Percentiles rank a stretch among this genome's conserved stretches.
phyloP scores from a whole-genome alignment of 768 basidiomycete genomes.

The Melanogaster broomeanus region DNA sequence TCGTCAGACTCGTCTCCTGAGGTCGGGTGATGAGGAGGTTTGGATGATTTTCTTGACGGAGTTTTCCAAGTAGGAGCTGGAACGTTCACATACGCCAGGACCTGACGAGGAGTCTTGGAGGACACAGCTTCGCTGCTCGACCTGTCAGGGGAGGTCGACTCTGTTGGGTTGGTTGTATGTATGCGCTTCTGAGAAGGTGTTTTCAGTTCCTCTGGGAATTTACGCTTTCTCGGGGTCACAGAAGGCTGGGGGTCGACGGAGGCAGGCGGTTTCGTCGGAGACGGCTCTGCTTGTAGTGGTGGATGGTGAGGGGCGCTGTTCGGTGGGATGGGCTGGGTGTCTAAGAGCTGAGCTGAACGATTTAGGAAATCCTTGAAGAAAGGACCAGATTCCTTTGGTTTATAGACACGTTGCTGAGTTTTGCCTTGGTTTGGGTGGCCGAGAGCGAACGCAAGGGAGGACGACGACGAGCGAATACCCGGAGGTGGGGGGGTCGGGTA shows the following conservation, averaged over 20 bases:
- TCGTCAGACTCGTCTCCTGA: constrained; percentile 61
- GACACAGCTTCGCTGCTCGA: constrained; percentile 23
- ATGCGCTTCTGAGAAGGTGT: constrained; percentile 68
- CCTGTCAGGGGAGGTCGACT: constrained; percentile 10
- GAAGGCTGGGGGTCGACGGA: constrained; percentile 15
- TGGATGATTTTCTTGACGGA: constrained; percentile 24
- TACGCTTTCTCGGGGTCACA: constrained; percentile 72
- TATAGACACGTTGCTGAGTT: constrained; percentile 36
- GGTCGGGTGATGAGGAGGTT: constrained; percentile 40
- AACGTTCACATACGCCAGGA: constrained; percentile 35
- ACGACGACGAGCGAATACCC: constrained; percentile 62
- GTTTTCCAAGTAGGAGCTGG: constrained; percentile 31
- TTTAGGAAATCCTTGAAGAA: constrained; percentile 70
- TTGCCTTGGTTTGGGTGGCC: constrained; percentile 42
- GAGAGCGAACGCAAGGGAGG: constrained; percentile 75
- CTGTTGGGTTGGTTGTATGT: constrained; percentile 22
- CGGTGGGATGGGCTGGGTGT: constrained; percentile 23
- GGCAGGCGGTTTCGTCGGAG: constrained; percentile 11
- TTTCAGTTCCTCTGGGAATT: constrained; percentile 55
- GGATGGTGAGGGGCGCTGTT: constrained; percentile 15
- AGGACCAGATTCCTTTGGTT: constrained; percentile 56
- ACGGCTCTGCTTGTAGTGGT: constrained; percentile 16
- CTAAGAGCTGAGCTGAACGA: constrained; percentile 47
- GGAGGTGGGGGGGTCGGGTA: constrained; percentile 76
- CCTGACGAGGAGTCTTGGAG: constrained; percentile 31